Conservation (phyloP, 2,329 filamentous ascomycete species). For the Sclerotinia borealis region DNA sequence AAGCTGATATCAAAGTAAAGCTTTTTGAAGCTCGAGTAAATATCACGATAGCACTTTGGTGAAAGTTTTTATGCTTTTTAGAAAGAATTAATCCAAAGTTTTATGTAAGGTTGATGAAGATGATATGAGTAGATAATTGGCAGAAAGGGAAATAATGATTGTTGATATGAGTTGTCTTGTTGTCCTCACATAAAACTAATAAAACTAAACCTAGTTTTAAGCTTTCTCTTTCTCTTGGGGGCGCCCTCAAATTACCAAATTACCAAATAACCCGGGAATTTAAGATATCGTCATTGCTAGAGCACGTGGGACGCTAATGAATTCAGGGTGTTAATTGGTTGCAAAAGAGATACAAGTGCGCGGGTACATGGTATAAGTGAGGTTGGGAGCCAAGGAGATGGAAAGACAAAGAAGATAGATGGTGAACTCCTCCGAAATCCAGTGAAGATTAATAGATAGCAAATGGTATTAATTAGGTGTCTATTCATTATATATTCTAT, state of each 20-base stretch:
- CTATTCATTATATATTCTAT: too few relatives aligned
- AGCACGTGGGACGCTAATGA: background rate
- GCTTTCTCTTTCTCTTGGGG: background rate
- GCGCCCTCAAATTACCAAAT: too few relatives aligned
- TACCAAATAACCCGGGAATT: background rate
- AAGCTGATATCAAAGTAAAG: background rate
- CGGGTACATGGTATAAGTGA: too few relatives aligned
- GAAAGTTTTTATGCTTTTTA: background rate
- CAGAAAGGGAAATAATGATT: background rate
- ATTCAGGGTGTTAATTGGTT: background rate
- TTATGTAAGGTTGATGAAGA: background rate
- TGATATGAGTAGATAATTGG: background rate
- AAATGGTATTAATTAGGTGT: too few relatives aligned
- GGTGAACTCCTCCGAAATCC: too few relatives aligned
- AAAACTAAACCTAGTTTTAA: too few relatives aligned
- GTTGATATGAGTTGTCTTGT: background rate
- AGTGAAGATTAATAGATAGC: too few relatives aligned
- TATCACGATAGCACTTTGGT: background rate
- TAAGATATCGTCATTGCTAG: constrained; percentile 1
- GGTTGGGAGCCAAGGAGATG: background rate
- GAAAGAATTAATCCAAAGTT: background rate
- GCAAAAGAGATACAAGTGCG: background rate
- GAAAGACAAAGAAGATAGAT: too few relatives aligned
- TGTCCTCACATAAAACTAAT: constrained; percentile 10
- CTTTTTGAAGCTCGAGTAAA: background rate